Base-by-base conservation (phyloP, 1,139 yeast species). In the Kodamaea sp. region DNA sequence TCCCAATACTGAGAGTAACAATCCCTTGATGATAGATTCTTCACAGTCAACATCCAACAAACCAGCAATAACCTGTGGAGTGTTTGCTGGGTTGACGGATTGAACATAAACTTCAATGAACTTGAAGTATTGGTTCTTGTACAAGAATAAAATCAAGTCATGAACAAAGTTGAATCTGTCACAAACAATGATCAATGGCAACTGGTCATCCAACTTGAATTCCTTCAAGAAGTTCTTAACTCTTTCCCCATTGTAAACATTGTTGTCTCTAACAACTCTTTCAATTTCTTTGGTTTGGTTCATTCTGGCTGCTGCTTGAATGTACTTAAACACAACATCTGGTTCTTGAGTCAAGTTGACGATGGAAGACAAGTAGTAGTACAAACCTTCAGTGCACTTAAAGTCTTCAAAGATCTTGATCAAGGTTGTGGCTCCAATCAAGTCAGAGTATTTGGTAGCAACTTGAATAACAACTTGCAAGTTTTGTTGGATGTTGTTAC, bases 101-200 rank as follows among this genome's bases (percentile, higher is more conserved):
- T 92, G 97, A 37, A 94, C 98, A 54, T 92, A 92, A 33, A 92
- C 96, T 66, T 92, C 97, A 63, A 92, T 92, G 51, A 90, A 92
- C 63, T 92, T 88, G 78, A 89, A 86, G 66, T 81, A 90, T 63
- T 90, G 92, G 64, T 90, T 86, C 70, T 92, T 92, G 81, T 92
- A 92, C 60, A 92, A 76, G 66, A 86, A 92, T 56, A 92, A 76
- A 39, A 92, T 83, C 69, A 92, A 78, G 62, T 92, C 99, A 60
- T 92, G 97, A 39, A 92, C 90, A 61, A 81, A 92, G 61, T 83
- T 76, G 66, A 76, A 88, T 57, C 97, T 79, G 69, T 92, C 97
- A 68, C 97, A 90, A 29, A 92, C 97, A 63, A 94, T 86, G 49
- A 94, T 89, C 64, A 92, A 78, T 31, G 99, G 98, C 50, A 94